A percentile compares a stretch with the other conserved stretches of the same genome.
Conservation (phyloP, 2,329 filamentous ascomycete species). For the Tolypocladium ovalisporum region DNA sequence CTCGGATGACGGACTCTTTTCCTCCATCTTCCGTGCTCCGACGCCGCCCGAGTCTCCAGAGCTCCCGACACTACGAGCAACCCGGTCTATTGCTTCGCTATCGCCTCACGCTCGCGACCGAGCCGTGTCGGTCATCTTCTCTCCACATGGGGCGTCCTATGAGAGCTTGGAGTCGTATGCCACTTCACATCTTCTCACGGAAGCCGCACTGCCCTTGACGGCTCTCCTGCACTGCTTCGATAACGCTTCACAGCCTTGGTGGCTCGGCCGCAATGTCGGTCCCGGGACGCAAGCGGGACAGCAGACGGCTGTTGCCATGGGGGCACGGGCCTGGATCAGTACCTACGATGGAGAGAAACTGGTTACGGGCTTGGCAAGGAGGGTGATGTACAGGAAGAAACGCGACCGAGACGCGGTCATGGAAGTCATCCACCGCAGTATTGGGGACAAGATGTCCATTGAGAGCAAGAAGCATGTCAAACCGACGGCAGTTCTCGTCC, state of each 20-base stretch:
- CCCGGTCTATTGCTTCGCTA: conserved; percentile 23
- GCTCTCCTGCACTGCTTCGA: conserved; percentile 56
- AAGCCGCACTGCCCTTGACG: conserved; percentile 50
- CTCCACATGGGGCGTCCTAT: conserved; percentile 51
- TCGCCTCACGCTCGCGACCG: conserved; percentile 22
- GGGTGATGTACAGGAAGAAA: conserved; percentile 34
- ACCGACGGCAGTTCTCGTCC: conserved; percentile 28
- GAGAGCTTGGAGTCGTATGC: conserved; percentile 43
- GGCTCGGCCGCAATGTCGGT: conserved; percentile 47
- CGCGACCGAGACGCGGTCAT: conserved; percentile 35
- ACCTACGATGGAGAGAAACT: conserved; percentile 50
- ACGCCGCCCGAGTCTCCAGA: conserved; percentile 24
- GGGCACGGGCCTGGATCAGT: conserved; percentile 47
- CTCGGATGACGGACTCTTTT: conserved; percentile 1
- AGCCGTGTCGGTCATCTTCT: conserved; percentile 52
- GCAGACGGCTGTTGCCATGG: conserved; percentile 41
- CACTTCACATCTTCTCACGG: conserved; percentile 41
- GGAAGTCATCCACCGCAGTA: conserved; percentile 13
- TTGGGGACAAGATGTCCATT: conserved; percentile 5
- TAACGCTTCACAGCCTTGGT: conserved; percentile 47
- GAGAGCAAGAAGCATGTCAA: conserved; percentile 4
- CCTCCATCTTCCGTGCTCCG: conserved; percentile 15
- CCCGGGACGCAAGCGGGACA: conserved; percentile 45
- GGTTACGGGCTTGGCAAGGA: conserved; percentile 38
- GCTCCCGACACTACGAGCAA: conserved; percentile 22